Evolutionary conservation across 1,284 basidiomycete genomes (phyloP), one percentile per base, ranked within the genome.

Genomic region (Papiliotrema fonsecae): DNA sequence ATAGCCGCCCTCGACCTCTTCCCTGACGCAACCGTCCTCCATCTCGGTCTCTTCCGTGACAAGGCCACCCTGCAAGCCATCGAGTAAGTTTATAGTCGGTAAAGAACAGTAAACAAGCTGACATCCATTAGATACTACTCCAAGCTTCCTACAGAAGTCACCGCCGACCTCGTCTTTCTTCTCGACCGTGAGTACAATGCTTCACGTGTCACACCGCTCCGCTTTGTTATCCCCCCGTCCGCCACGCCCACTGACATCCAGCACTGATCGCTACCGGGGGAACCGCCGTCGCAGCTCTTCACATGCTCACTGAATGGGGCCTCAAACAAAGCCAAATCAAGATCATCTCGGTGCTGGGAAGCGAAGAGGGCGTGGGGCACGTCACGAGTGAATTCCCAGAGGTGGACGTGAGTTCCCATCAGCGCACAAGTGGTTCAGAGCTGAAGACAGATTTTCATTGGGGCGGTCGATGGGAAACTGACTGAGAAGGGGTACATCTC

Each of bases 181-280:
- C 79, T 97, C 35, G 93, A 97, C 61, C 88, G 69, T 71, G 44
- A 51, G 66, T 59, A 16, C 36, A 45, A 11, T 16, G 22, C 34
- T 13, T 49, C 22, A 40, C 26, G 18, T 48, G 10, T n/a, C 28
- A 22, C 13, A 31, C 26, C 30, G 22, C 26, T 19, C 38, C 3
- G 18, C 9, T 25, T 27, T 24, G 42, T 38, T 26, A 37, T 25
- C 32, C 70, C 38, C 28, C 37, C 4, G 28, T 11, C 36, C 14
- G 11, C 24, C 13, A 43, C 19, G 7, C 6, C 19, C 28, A 25
- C 9, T 25, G 16, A 7, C 22, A 5, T 24, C 10, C 55, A 70
- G 65, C 93, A 3, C 75, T 97, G 36, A 86, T 97, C 61, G 93
- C 93, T 0, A 97, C 93, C 0, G 93, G 92, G 52, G 88, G 88